phyloP scores from a whole-genome alignment of 2,329 filamentous ascomycete genomes.

The Fusarium humuli region DNA sequence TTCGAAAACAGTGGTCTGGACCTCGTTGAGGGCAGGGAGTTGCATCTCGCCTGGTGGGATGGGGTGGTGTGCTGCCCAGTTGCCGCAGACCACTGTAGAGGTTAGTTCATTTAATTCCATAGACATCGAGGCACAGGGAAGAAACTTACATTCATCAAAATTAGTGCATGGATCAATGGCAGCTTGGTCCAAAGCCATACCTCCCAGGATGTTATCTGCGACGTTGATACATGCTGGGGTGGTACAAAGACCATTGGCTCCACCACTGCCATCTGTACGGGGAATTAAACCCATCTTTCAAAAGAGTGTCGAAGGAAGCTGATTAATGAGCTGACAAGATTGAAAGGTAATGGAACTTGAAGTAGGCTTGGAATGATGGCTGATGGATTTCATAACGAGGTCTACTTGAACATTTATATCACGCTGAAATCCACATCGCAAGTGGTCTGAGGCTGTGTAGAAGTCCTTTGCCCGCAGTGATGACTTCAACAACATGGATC shows the following conservation, averaged over 20 bases:
- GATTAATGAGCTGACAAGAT: background rate
- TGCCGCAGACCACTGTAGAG: too few species aligned
- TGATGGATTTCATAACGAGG: background rate
- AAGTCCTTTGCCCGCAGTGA: background rate
- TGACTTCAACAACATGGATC: background rate
- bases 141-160: slow-evolving; percentile 67
- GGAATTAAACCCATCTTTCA: background rate
- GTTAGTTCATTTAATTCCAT: too few species aligned
- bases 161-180: slow-evolving; percentile 74
- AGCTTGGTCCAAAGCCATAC: slow-evolving; percentile 59
- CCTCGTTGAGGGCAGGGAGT: too few species aligned
- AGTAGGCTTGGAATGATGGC: background rate
- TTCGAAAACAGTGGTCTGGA: too few species aligned
- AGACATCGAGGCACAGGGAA: too few species aligned
- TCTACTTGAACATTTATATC: background rate
- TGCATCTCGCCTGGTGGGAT: too few species aligned
- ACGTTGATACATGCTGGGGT: background rate
- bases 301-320: accelerated
- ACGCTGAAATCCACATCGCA: accelerated
- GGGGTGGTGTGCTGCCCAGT: too few species aligned
- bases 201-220: background rate
- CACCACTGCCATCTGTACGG: accelerated
- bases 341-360: background rate
- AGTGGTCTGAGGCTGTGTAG: background rate
- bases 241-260: background rate